Evolutionary conservation across 2,329 filamentous ascomycete species (phyloP).

Genomic region (Penicillium polonicum): DNA sequence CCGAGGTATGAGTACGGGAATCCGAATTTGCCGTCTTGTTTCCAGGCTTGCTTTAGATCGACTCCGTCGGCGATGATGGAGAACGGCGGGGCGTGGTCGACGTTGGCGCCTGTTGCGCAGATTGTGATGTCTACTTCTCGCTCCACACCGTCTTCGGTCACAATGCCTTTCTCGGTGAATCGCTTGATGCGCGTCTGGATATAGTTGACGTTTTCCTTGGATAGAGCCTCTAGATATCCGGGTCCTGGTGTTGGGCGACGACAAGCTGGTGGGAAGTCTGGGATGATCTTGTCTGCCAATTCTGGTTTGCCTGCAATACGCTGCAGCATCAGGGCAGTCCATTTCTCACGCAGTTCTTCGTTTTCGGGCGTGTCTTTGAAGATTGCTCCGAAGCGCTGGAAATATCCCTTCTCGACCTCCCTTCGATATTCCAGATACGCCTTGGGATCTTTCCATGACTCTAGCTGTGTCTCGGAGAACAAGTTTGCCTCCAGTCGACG

Average conservation of each 20-base stretch:
- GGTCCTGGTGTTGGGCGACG: constrained; percentile 65
- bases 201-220: constrained; percentile 61
- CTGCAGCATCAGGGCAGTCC: constrained; percentile 54
- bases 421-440: constrained; percentile 62
- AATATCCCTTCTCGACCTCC: constrained; percentile 60
- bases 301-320: constrained; percentile 57
- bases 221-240: constrained; percentile 65
- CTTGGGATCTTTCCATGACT: constrained; percentile 60
- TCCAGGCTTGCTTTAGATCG: constrained; percentile 59
- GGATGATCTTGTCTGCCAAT: constrained; percentile 56
- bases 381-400: constrained; percentile 55
- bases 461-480: constrained; percentile 54
- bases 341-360: constrained; percentile 48
- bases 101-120: constrained; percentile 67
- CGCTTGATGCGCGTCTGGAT: constrained; percentile 57
- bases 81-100: constrained; percentile 60
- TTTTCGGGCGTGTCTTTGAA: constrained; percentile 57
- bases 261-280: constrained; percentile 64
- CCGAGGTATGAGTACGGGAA: constrained; percentile 69
- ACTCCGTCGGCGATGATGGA: constrained; percentile 56
- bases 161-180: constrained; percentile 61
- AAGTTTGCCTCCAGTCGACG: constrained; percentile 58
- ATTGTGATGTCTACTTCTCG: constrained; percentile 64
- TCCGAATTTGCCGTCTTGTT: constrained; percentile 54
- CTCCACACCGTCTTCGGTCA: constrained; percentile 57